Evolutionary conservation across 139 green algal species (phyloP).

Genomic region (Coccomyxa sp.): DNA sequence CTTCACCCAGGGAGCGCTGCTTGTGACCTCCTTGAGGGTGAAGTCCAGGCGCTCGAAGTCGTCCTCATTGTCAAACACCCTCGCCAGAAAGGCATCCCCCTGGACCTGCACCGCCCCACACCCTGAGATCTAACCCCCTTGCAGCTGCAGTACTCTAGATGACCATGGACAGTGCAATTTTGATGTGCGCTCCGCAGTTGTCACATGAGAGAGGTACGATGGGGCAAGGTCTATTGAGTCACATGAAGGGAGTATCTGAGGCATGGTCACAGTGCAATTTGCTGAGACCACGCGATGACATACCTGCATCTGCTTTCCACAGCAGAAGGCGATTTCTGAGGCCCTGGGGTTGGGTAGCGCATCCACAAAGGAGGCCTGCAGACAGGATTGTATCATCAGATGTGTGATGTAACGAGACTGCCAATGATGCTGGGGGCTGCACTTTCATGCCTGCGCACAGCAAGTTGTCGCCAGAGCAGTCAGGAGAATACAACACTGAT

Average conservation of each 20-base stretch:
- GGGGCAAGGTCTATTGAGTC: neutral
- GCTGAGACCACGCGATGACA: neutral
- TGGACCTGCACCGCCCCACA: constrained; percentile 44
- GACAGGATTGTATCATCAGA: too few relatives aligned
- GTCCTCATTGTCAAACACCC: constrained; percentile 81
- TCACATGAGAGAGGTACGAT: neutral
- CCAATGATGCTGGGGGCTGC: too few relatives aligned
- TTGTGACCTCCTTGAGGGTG: constrained; percentile 52
- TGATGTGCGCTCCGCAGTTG: neutral
- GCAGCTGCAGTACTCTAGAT: neutral
- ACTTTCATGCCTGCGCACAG: too few relatives aligned
- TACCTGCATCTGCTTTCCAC: constrained; percentile 68
- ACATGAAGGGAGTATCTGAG: neutral
- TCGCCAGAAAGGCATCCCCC: constrained; percentile 80
- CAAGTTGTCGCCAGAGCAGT: too few relatives aligned
- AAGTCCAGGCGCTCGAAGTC: constrained; percentile 76
- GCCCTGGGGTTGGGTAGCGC: constrained; percentile 68
- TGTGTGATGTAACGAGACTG: too few relatives aligned
- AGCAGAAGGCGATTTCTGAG: constrained; percentile 57
- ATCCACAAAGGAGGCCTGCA: constrained; percentile 52
- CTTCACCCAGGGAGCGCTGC: constrained; percentile 54
- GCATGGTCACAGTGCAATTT: neutral
- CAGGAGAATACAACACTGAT: too few relatives aligned
- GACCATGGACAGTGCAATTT: too few relatives aligned
- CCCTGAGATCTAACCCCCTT: neutral